Percentiles rank a stretch among this genome's conserved stretches.
Conservation (phyloP, 192 early-diverging fungal species). For the Coemansia sp. region DNA sequence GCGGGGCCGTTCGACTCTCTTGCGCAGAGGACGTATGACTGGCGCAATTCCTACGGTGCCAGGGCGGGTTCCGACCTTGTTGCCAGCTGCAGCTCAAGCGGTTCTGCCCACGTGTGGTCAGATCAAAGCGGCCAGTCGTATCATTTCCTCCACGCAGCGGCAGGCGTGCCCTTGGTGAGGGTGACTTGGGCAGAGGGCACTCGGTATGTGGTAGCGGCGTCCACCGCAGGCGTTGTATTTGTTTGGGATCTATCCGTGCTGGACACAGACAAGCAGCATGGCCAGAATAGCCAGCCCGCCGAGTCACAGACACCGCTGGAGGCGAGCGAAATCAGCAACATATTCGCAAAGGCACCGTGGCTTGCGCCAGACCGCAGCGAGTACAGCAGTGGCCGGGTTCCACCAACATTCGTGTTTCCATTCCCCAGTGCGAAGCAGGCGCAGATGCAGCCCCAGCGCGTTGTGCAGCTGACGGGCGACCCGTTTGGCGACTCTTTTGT, state of each 20-base stretch:
- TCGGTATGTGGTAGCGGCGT: conserved; percentile 30
- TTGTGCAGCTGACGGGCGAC: conserved; percentile 40
- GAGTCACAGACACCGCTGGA: neutral
- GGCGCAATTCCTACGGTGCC: neutral
- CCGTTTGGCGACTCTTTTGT: conserved; percentile 25
- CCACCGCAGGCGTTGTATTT: conserved; percentile 7
- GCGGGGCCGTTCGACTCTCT: conserved; percentile 28
- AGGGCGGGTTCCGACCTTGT: conserved; percentile 3
- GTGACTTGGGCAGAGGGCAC: conserved; percentile 34
- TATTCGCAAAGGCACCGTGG: conserved; percentile 4
- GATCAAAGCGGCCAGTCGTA: conserved; percentile 6
- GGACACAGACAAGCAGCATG: neutral
- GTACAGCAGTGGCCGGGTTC: neutral
- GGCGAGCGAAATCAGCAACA: too few species aligned
- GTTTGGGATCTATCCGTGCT: conserved; percentile 29
- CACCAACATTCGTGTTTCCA: conserved; percentile 4
- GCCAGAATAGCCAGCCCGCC: neutral
- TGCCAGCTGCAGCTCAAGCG: conserved; percentile 22
- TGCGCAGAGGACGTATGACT: conserved; percentile 22
- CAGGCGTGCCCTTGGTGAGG: conserved; percentile 6
- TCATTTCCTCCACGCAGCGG: conserved; percentile 4
- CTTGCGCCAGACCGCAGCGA: conserved; percentile 7
- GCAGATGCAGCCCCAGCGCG: neutral
- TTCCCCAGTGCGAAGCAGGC: neutral
- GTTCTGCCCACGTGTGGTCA: conserved; percentile 37